Base-by-base conservation (phyloP, 1,284 basidiomycete genomes). In the Leccinum fuscescens region DNA sequence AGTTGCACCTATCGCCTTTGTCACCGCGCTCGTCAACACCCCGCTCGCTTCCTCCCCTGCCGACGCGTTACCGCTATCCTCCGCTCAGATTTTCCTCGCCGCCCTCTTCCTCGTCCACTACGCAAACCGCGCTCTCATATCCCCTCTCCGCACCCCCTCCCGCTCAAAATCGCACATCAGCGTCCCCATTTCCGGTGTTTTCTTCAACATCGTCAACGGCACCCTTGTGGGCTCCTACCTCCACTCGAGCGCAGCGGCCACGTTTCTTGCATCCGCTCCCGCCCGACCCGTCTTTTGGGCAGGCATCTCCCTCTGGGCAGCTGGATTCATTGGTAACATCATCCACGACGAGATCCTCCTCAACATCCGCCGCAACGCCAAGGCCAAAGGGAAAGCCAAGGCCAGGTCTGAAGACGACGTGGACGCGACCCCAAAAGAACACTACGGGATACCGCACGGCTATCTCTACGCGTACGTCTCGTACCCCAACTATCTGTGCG, bases 401-500 rank as follows among this genome's bases (percentile, higher is more conserved):
- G 68, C 64, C 11, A 64, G 64, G 62, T 72, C 65, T 2, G 72
- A 69, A 49, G 70, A 66, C 31, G 68, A 64, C 39, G 20, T 7
- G 24, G 48, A 27, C 9, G n/a, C 24, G 22, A 42, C 24, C 15
- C 35, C 35, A 24, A 42, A 54, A 49, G 79, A 83, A 60, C 80
- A 88, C 74, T 97, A 97, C 72, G 86, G 86, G 4, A 88, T 97
- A 63, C 95, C 95, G 0, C 80, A 86, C 56, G 94, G 94, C 0
- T 86, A 86, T 4, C 77, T 96, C 33, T 97, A 92, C 79, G 70
- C 75, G 54, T 86, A 83, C 70, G 80, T 97, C 65, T 93, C 93
- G n/a, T 96, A 88, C 75, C 94, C 95, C 2, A 95, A 97, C 76
- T 97, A 97, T 74, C 79, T 94, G 55, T 94, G 90, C 76, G 94